These are phyloP conservation scores for Acaromyces ingoldii DNA, from an alignment of 1,284 basidiomycete species.

Conservation along the genomic window DNA sequence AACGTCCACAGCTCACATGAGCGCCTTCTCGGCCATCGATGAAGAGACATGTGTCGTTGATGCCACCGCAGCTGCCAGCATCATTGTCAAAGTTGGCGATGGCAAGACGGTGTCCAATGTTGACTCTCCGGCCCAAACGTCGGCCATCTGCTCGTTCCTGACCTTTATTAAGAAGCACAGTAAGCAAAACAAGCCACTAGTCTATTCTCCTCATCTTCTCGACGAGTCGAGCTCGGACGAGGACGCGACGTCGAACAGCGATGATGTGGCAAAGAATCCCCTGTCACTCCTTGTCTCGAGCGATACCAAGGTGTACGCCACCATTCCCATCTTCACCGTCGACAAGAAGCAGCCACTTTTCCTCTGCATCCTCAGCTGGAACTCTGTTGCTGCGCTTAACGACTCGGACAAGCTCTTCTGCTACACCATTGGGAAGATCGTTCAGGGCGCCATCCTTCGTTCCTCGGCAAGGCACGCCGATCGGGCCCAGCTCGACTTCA, in stretches of 20 bases:
- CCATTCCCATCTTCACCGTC: slow-evolving; percentile 20
- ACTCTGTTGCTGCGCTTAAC: slow-evolving; percentile 13
- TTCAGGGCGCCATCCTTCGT: slow-evolving; percentile 21
- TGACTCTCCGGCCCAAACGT: not conserved
- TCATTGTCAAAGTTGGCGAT: not conserved
- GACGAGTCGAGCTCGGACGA: too few relatives aligned
- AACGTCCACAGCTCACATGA: too few relatives aligned
- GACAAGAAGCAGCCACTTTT: slow-evolving; percentile 18
- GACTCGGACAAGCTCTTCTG: slow-evolving; percentile 26
- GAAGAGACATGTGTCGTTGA: too few relatives aligned
- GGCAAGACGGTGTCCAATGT: not conserved
- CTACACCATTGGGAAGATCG: slow-evolving; percentile 15
- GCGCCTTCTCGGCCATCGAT: too few relatives aligned
- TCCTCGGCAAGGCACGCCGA: slow-evolving; percentile 27
- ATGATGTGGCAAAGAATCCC: not conserved
- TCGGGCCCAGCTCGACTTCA: slow-evolving; percentile 31
- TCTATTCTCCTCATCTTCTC: too few relatives aligned
- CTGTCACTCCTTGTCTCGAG: not conserved
- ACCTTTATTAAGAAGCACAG: not conserved
- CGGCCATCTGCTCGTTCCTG: not conserved
- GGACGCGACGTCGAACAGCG: not conserved
- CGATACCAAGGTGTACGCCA: slow-evolving; percentile 12
- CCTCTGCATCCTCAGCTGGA: slow-evolving; percentile 27
- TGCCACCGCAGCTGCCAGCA: not conserved
- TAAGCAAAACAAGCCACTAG: not conserved